Conservation (phyloP, 768 basidiomycete genomes). For the Pluteus cervinus region DNA sequence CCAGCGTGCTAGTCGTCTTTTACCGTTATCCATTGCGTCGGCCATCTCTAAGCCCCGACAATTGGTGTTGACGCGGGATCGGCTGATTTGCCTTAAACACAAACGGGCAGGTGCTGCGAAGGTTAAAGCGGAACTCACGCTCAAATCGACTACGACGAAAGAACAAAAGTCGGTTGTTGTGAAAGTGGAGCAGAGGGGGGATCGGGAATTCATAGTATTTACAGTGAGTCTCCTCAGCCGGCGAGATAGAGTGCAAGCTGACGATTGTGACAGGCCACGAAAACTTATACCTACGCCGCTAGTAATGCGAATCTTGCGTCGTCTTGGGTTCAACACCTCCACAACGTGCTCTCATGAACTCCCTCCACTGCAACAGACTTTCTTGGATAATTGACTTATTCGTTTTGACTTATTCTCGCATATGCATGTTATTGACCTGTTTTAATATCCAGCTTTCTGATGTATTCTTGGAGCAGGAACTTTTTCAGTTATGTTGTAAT, state of each 20-base stretch:
- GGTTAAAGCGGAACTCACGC: constrained; percentile 45
- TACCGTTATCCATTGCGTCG: constrained; percentile 42
- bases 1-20: constrained; percentile 51
- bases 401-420: too few species aligned
- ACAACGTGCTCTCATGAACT: constrained; percentile 22
- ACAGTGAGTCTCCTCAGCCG: constrained; percentile 39
- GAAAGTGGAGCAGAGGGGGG: constrained; percentile 46
- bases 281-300: constrained; percentile 38
- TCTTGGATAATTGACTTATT: too few species aligned
- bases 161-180: constrained; percentile 38
- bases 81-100: constrained; percentile 53
- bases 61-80: constrained; percentile 49
- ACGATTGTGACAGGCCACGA: constrained; percentile 41
- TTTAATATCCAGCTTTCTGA: too few species aligned
- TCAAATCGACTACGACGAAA: constrained; percentile 36
- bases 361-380: too few species aligned
- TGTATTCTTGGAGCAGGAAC: too few species aligned
- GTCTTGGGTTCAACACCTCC: constrained; percentile 35
- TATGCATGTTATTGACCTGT: too few species aligned
- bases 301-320: constrained; percentile 25
- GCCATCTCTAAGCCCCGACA: constrained; percentile 48
- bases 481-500: too few species aligned
- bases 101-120: constrained; percentile 18
- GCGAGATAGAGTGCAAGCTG: too few species aligned
- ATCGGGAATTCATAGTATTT: constrained; percentile 54